A percentile compares a stretch with the other conserved stretches of the same genome.
phyloP scores from a whole-genome alignment of 257 asterid genomes.

The Ophiorrhiza pumila region DNA sequence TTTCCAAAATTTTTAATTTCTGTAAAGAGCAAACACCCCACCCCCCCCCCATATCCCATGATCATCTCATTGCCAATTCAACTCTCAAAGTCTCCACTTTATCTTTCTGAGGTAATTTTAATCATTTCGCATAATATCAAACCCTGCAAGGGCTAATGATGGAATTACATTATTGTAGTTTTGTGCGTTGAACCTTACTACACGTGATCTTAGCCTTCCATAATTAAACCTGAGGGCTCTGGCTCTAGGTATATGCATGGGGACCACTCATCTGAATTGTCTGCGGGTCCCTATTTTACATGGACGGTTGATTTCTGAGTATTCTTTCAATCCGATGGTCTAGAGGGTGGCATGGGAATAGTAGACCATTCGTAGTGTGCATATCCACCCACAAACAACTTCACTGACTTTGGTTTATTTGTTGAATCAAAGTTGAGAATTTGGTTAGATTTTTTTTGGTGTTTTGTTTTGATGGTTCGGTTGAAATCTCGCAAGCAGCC shows the following conservation, averaged over 20 bases:
- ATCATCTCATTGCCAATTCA: slow-evolving; percentile 35
- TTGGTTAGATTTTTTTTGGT: background rate
- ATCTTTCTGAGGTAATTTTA: slow-evolving; percentile 44
- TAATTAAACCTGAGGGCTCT: slow-evolving; percentile 17
- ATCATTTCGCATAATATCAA: slow-evolving; percentile 76
- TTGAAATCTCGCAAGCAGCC: background rate
- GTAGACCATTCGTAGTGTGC: too few relatives aligned
- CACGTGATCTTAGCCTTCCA: slow-evolving; percentile 62
- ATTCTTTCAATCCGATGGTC: slow-evolving; percentile 15
- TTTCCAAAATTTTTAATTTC: background rate
- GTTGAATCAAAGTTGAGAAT: too few relatives aligned
- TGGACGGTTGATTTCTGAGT: background rate
- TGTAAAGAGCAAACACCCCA: slow-evolving; percentile 17
- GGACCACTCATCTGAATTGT: slow-evolving; percentile 34
- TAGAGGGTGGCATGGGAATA: background rate
- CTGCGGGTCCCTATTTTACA: background rate
- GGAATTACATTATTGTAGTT: slow-evolving; percentile 54
- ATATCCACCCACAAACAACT: too few relatives aligned
- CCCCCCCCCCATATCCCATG: too few relatives aligned
- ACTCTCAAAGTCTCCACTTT: slow-evolving; percentile 11
- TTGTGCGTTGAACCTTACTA: slow-evolving; percentile 57
- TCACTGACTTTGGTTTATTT: too few relatives aligned
- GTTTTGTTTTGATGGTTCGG: background rate
- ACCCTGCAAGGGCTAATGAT: slow-evolving; percentile 81
- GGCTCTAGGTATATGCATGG: slow-evolving; percentile 21